Conservation (phyloP, 805 yeast species). For the Wickerhamiella nectarea region DNA sequence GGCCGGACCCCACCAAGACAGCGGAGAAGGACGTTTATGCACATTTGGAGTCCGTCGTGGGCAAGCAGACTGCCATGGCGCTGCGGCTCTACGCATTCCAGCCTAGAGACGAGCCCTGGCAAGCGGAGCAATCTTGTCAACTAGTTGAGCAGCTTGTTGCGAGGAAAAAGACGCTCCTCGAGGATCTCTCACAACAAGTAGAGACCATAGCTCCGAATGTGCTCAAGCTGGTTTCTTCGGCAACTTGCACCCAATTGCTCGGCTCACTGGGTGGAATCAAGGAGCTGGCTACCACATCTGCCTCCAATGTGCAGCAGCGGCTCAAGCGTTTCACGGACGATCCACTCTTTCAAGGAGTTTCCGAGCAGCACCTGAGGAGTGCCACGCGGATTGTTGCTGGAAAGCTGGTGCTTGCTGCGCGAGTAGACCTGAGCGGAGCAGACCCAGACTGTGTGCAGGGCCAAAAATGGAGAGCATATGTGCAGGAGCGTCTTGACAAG, state of each 20-base stretch:
- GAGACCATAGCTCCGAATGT: constrained; percentile 64
- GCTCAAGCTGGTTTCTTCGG: constrained; percentile 55
- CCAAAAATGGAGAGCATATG: constrained; percentile 41
- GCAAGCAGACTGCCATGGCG: constrained; percentile 56
- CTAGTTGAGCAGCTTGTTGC: background rate
- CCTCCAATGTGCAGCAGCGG: constrained; percentile 50
- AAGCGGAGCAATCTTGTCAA: constrained; percentile 29
- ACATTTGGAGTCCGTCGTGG: constrained; percentile 28
- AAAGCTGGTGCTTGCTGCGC: constrained; percentile 66
- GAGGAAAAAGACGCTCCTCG: background rate
- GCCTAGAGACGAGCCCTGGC: constrained; percentile 17
- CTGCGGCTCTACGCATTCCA: constrained; percentile 37
- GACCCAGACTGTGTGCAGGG: constrained; percentile 43
- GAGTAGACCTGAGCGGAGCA: constrained; percentile 50
- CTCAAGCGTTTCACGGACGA: constrained; percentile 11
- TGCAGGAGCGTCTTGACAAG: constrained; percentile 52
- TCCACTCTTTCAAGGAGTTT: constrained; percentile 10
- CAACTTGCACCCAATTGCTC: constrained; percentile 59
- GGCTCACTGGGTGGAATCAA: constrained; percentile 55
- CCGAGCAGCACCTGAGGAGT: constrained; percentile 33
- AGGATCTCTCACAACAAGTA: constrained; percentile 35
- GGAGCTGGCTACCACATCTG: constrained; percentile 54
- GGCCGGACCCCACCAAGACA: constrained; percentile 18
- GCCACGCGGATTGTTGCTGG: constrained; percentile 71
- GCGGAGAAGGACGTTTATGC: background rate